phyloP scores from a whole-genome alignment of 2,329 filamentous ascomycete species.

The Botryotinia calthae region DNA sequence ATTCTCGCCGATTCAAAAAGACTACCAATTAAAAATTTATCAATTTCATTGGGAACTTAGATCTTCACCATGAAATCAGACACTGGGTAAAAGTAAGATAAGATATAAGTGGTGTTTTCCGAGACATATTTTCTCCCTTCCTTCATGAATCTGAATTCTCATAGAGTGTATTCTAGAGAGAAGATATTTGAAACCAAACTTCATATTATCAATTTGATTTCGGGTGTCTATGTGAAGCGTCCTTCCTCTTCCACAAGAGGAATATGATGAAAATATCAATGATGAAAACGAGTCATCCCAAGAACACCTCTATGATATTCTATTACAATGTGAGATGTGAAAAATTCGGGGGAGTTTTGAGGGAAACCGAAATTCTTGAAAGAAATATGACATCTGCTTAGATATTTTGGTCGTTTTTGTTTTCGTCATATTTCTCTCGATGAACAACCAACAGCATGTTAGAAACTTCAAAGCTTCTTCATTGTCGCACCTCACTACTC shows the following conservation, averaged over 20 bases:
- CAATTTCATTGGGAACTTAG: rapidly evolving
- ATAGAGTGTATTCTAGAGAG: not conserved
- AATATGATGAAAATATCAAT: not conserved
- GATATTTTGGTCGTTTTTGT: not conserved
- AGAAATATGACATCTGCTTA: not conserved
- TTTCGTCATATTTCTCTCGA: not conserved
- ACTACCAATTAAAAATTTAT: rapidly evolving
- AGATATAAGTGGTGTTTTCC: not conserved
- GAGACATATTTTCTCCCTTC: not conserved
- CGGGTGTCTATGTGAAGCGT: rapidly evolving
- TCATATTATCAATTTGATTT: rapidly evolving
- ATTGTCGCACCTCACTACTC: rapidly evolving
- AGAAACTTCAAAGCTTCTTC: no score
- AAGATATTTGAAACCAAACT: not conserved
- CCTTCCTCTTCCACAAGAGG: not conserved
- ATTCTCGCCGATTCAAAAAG: not conserved
- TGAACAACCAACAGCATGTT: rapidly evolving
- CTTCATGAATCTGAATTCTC: no score
- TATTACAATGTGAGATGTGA: not conserved
- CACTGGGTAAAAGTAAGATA: not conserved
- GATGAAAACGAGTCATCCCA: not conserved
- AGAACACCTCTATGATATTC: not conserved
- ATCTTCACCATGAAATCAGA: not conserved
- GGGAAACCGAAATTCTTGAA: not conserved
- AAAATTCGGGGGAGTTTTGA: not conserved